Evolutionary conservation across 1,139 yeast species (phyloP).

Genomic region (Saccharomycopsis crataegensis): DNA sequence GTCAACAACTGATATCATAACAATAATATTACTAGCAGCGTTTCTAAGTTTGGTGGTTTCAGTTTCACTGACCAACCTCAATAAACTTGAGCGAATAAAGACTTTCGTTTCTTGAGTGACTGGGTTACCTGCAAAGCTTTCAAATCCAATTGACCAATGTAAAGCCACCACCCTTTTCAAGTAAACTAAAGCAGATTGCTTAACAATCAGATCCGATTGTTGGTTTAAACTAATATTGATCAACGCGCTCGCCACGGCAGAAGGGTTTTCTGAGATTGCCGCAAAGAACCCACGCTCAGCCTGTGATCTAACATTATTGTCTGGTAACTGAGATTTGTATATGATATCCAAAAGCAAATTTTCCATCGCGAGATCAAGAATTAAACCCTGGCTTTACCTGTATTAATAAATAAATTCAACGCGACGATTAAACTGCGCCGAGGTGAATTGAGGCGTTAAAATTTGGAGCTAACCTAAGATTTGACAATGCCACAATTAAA

Average conservation of each 20-base stretch:
- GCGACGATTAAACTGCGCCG: neutral
- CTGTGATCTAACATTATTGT: slow-evolving; percentile 26
- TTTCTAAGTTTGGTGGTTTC: slow-evolving; percentile 55
- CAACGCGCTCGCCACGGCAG: slow-evolving; percentile 26
- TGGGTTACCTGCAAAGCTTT: slow-evolving; percentile 65
- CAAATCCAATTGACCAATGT: slow-evolving; percentile 84
- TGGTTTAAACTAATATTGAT: slow-evolving; percentile 24
- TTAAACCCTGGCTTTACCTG: neutral
- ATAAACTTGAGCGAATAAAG: slow-evolving; percentile 40
- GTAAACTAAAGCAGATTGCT: slow-evolving; percentile 67
- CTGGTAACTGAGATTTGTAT: slow-evolving; percentile 27
- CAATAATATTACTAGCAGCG: slow-evolving; percentile 66
- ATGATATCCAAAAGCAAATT: slow-evolving; percentile 16
- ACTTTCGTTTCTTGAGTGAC: slow-evolving; percentile 46
- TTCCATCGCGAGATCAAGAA: slow-evolving; percentile 7
- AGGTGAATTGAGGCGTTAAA: too few species aligned
- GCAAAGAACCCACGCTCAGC: slow-evolving; percentile 29
- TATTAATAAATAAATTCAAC: neutral
- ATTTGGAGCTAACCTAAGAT: neutral
- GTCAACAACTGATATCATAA: slow-evolving; percentile 82
- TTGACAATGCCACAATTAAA: neutral
- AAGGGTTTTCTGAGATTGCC: slow-evolving; percentile 28
- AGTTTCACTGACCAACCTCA: slow-evolving; percentile 45
- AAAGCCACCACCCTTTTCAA: slow-evolving; percentile 62
- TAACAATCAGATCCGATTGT: slow-evolving; percentile 22